Evolutionary conservation across 2,329 filamentous ascomycete species (phyloP), one percentile per base, ranked within the genome.

Genomic region (Westerdykella aurantiaca): DNA sequence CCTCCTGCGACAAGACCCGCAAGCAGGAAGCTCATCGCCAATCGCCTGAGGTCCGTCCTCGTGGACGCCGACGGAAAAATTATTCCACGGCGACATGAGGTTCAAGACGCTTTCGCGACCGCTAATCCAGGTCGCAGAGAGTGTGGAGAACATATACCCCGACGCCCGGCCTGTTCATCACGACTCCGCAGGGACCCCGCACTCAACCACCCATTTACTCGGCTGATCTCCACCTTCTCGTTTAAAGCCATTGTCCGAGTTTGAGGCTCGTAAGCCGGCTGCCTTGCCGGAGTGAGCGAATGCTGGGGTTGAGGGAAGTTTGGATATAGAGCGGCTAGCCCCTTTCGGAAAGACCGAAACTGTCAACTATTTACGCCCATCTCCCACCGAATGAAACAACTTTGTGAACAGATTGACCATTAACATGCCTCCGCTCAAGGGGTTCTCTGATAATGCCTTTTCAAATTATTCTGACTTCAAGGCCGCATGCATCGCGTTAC

Each of bases 31-130:
- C 40, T 63, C 61, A 17, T 61, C 60, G 14, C 48, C 48, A n/a
- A 58, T 51, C 12, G 51, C 51, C 13, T 52, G 48, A 18, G 44
- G 45, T 11, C 44, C 59, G 4, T 58, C 56, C 17, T 60, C 60
- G 18, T 56, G 53, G 42, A 46, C 47, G 42, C 50, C 49, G 35
- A 58, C 46, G 49, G 60, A 62, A 46, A 61, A 61, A 58, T 63
- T 63, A 38, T 53, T 58, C 60, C 59, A 64, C 41, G 54, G 50
- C 48, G 57, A 58, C 60, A 65, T 65, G 49, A 55, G 52, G 37
- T 14, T 10, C 23, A 10, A 25, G 23, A 25, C 23, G 23, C 23
- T 10, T 5, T 10, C 5, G 5, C 23, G 23, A 25, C 23, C 5
- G 23, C 23, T n/a, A 16, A 22, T 31, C 23, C 41, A 47, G 48